phyloP scores from a whole-genome alignment of 129 eudicot species.

The Flaveria trinervia region DNA sequence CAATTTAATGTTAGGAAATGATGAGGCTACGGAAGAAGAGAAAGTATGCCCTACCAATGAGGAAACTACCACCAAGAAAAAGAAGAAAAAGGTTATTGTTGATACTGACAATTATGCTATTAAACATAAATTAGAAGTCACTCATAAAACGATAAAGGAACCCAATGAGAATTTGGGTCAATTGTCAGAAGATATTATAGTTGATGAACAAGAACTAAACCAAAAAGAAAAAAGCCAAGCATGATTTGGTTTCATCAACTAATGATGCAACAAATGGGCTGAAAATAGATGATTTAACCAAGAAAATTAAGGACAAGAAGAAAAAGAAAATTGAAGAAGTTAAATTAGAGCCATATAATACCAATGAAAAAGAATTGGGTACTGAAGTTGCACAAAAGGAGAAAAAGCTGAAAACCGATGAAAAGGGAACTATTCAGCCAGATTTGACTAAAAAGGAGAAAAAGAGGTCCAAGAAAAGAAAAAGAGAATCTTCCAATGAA shows the following conservation, averaged over 20 bases:
- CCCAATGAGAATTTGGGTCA: constrained; percentile 29
- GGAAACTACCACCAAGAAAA: constrained; percentile 41
- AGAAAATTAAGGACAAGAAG: constrained; percentile 28
- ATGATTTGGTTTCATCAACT: constrained; percentile 23
- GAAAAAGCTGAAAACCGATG: constrained; percentile 29
- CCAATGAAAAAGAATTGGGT: constrained; percentile 14
- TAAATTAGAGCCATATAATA: constrained; percentile 16
- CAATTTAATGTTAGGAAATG: constrained; percentile 24
- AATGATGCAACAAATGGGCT: constrained; percentile 10
- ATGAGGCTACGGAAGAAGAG: constrained; percentile 28
- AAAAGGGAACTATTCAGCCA: constrained; percentile 25
- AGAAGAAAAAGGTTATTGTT: constrained; percentile 44
- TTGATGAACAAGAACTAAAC: constrained; percentile 31
- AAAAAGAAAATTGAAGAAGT: constrained; percentile 27
- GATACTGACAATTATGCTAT: constrained; percentile 24
- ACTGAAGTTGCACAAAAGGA: constrained; percentile 20
- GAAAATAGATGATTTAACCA: constrained; percentile 15
- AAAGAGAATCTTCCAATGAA: constrained; percentile 44
- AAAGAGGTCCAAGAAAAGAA: constrained; percentile 60
- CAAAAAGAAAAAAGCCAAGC: constrained; percentile 41
- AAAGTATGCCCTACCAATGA: constrained; percentile 15
- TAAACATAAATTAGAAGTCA: constrained; percentile 20
- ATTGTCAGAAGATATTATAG: constrained; percentile 17
- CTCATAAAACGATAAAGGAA: constrained; percentile 19
- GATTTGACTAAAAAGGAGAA: constrained; percentile 39